Percentiles rank a stretch among this genome's conserved stretches.
Evolutionary conservation across 208 protist genomes (phyloP).

Genomic region (Naegleria fowleri): DNA sequence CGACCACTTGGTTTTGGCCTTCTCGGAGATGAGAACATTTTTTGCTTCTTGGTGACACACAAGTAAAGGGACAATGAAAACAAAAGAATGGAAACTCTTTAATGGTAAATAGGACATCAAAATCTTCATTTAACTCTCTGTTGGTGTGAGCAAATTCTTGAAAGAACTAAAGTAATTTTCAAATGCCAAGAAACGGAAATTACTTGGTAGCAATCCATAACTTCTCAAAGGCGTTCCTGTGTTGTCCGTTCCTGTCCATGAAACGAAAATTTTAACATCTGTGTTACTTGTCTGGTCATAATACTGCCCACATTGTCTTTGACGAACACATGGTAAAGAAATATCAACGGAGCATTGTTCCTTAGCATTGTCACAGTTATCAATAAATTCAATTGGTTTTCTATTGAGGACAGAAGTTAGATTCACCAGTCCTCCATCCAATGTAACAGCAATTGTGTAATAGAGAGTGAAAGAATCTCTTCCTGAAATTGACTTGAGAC

Average conservation of each 20-base stretch:
- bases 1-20: no score
- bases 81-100: no score
- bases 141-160: neutral
- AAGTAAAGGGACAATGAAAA: no score
- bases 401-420: neutral
- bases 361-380: neutral
- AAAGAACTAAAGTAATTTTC: conserved; percentile 15
- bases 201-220: neutral
- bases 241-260: neutral
- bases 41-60: no score
- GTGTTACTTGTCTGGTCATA: neutral
- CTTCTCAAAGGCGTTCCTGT: conserved; percentile 2
- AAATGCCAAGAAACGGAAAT: neutral
- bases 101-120: no score
- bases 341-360: neutral
- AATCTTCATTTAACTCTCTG: neutral
- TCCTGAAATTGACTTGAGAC: neutral
- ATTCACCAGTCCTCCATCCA: neutral
- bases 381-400: neutral
- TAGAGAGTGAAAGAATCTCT: neutral
- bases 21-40: no score
- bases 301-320: conserved; percentile 2
- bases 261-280: conserved; percentile 22
- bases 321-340: neutral
- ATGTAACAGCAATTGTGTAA: neutral